Evolutionary conservation across 306 rosid genomes (phyloP).

Genomic region (Vigna reflexopilosa): DNA sequence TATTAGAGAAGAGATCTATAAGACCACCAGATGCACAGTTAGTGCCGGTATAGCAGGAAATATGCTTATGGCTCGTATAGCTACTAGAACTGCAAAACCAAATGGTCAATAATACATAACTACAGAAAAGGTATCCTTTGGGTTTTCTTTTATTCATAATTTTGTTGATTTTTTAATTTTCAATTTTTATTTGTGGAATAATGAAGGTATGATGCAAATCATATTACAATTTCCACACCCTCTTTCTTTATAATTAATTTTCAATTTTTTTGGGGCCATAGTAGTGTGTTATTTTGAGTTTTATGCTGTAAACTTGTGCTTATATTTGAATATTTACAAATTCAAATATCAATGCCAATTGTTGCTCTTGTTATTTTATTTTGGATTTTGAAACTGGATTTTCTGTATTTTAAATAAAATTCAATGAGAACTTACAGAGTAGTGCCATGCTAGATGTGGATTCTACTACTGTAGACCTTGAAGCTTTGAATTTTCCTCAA

Average conservation of each 20-base stretch:
- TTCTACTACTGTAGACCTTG: slow-evolving; percentile 18
- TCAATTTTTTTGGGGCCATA: slow-evolving; percentile 11
- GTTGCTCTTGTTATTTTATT: slow-evolving; percentile 14
- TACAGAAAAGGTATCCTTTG: slow-evolving; percentile 61
- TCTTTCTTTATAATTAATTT: slow-evolving; percentile 1
- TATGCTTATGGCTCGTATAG: slow-evolving; percentile 97
- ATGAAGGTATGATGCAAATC: not conserved
- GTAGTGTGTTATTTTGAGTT: slow-evolving; percentile 24
- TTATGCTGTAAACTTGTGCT: slow-evolving; percentile 35
- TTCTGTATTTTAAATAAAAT: slow-evolving; percentile 7
- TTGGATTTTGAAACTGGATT: slow-evolving; percentile 11
- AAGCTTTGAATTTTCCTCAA: slow-evolving; percentile 34
- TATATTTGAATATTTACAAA: slow-evolving; percentile 29
- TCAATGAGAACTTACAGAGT: slow-evolving; percentile 30
- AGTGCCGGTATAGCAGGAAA: slow-evolving; percentile 89
- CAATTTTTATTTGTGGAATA: slow-evolving; percentile 29
- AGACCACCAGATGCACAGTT: slow-evolving; percentile 84
- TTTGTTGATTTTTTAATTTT: slow-evolving; percentile 23
- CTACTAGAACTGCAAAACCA: slow-evolving; percentile 95
- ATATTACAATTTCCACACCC: not conserved
- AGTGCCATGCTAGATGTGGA: slow-evolving; percentile 20
- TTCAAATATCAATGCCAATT: slow-evolving; percentile 30
- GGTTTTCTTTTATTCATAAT: slow-evolving; percentile 38
- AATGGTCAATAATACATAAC: slow-evolving; percentile 88
- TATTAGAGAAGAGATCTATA: slow-evolving; percentile 77